Base-by-base conservation (phyloP, 1,284 basidiomycete genomes). In the Sanghuangporus baumii region DNA sequence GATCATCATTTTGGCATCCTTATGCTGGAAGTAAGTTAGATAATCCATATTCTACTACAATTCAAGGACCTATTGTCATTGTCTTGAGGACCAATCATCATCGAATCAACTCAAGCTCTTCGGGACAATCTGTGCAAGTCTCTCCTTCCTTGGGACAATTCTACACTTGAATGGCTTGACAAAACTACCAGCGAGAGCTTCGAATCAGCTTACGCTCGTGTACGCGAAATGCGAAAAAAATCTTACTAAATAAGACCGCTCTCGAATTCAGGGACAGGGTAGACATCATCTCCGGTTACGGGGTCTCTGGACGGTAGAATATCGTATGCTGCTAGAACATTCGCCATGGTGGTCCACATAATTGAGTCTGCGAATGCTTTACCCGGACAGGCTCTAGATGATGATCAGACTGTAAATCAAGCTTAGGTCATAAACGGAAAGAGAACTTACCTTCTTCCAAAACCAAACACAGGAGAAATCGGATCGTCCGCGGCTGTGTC, bases 341-440 rank as follows among this genome's bases (percentile, higher is more conserved):
- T 64, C 16, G 59, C 50, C 14, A 64, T 51, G 16, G 46, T 40
- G 6, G 61, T 12, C 59, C 62, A 64, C 11, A 64, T 8, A 7
- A 38, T 57, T 3, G 62, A 46, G 26, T 64, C 62, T 6, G 59
- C 63, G 43, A 64, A 57, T 36, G 40, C 38, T 23, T 54, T 46
- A 12, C 63, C 63, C 16, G 63, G 63, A 20, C 63, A 61, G 43
- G 63, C 47, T n/a, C 62, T 61, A 31, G 23, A 11, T 16, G 36
- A 59, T 18, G 23, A 26, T 8, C 0, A 37, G 3, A 34, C 16
- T 18, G 26, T 31, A 31, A 31, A 5, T 31, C 12, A 23, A 7
- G 0, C 7, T 51, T 3, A 31, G 0, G 5, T 31, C 26, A n/a
- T 12, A n/a, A 1, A n/a, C 4, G 43, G 5, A 14, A 46, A 2